A percentile compares a stretch with the other conserved stretches of the same genome.
Conservation (phyloP, 2,329 filamentous ascomycete species). For the Didymella glomerata region DNA sequence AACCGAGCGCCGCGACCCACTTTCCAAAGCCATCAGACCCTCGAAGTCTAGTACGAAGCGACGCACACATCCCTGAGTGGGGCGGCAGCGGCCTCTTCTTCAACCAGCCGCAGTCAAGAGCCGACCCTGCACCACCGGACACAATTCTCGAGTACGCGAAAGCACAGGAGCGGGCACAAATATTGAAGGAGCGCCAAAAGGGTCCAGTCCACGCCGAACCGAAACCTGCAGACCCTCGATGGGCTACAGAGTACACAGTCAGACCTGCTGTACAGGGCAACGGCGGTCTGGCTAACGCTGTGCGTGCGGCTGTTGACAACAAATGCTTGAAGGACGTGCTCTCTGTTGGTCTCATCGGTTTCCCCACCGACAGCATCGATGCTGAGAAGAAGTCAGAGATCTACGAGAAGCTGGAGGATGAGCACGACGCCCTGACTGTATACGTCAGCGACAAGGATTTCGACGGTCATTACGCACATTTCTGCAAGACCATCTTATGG, state of each 20-base stretch:
- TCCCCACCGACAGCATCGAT: constrained; percentile 87
- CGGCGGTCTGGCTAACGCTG: constrained; percentile 87
- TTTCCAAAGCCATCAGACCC: constrained; percentile 60
- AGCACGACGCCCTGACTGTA: constrained; percentile 83
- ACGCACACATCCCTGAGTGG: constrained; percentile 80
- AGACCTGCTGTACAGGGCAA: constrained; percentile 90
- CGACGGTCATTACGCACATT: constrained; percentile 92
- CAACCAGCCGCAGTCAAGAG: constrained; percentile 81
- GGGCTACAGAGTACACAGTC: constrained; percentile 81
- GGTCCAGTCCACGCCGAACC: constrained; percentile 27
- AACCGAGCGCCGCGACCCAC: constrained; percentile 60
- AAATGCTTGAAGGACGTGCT: constrained; percentile 76
- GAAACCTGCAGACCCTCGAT: constrained; percentile 55
- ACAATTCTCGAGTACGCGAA: constrained; percentile 76
- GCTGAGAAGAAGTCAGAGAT: constrained; percentile 83
- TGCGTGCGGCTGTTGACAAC: constrained; percentile 76
- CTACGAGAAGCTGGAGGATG: constrained; percentile 78
- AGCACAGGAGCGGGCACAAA: constrained; percentile 51
- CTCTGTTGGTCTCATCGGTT: constrained; percentile 93
- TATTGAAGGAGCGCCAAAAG: constrained; percentile 36
- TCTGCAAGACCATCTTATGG: constrained; percentile 98
- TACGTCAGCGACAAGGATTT: constrained; percentile 92
- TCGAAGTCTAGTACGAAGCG: constrained; percentile 70
- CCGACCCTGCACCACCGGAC: constrained; percentile 76
- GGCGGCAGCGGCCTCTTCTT: constrained; percentile 67